Base-by-base conservation (phyloP, 345 rosid genomes). In the Erucastrum elatum region DNA sequence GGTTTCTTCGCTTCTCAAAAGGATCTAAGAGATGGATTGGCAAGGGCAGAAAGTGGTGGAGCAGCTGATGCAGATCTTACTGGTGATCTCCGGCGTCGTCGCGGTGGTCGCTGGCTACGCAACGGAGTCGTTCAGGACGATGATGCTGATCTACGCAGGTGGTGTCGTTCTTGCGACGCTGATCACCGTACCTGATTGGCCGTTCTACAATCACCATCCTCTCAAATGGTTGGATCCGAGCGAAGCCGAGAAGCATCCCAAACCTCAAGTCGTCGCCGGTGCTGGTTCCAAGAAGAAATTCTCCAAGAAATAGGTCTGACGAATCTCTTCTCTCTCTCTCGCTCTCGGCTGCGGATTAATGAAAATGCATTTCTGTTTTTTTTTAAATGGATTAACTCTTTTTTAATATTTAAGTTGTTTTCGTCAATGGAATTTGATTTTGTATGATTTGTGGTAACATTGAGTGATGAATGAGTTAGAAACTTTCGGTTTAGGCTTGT, bases 31-130 rank as follows among this genome's bases (percentile, higher is more conserved):
- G 82, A 93, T 95, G 99, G 98, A 95, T 85, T 95, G 99, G 98
- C 91, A 95, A 89, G 98, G 99, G 41, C 98, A 95, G 76, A 95
- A 90, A 86, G 64, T 88, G 37, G 91, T 94, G n/a, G 98, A 95
- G 94, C 94, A 88, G 78, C 79, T 90, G 85, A 91, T 95, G 98
- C 99, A 93, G 86, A 84, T 90, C 33, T 5, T 93, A 85, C 86
- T 95, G 9, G n/a, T 93, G 82, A 90, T 80, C 12, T 85, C 84
- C 2, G 93, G 91, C 2, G 88, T 82, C 49, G 85, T 79, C 39
- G 89, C 94, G 0, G 83, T 88, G 17, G 80, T 73, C 30, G 65
- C 80, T 0, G 94, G 99, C 8, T 91, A 86, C 56, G 10, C 79
- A 0, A 72, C 84, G 82, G 90, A 83, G 34, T 95, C 99, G 25